phyloP scores from a whole-genome alignment of 1,284 basidiomycete species.

The Psilocybe mexicana region DNA sequence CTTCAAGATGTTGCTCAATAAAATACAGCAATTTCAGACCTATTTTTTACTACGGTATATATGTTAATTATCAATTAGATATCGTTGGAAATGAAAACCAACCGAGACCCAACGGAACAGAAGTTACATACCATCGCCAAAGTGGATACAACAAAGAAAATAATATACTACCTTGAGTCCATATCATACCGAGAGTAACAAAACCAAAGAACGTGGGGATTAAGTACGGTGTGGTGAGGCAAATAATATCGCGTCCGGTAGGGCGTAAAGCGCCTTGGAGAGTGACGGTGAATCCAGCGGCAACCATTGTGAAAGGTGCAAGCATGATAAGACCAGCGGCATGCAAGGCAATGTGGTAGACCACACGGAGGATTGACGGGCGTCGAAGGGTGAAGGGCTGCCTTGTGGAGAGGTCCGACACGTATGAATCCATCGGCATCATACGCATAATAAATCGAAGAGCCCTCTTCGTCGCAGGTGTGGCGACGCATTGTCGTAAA shows the following conservation, averaged over 20 bases:
- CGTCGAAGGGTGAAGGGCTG: background rate
- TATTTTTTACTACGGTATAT: too few relatives aligned
- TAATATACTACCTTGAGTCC: background rate
- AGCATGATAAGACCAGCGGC: background rate
- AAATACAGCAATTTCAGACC: too few relatives aligned
- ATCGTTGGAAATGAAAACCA: too few relatives aligned
- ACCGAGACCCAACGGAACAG: background rate
- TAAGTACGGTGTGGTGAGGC: background rate
- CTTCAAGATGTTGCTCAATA: too few relatives aligned
- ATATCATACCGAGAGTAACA: background rate
- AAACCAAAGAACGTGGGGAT: background rate
- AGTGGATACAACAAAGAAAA: background rate
- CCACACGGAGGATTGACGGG: background rate
- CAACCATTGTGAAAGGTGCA: background rate
- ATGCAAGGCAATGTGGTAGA: background rate
- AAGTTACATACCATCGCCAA: background rate
- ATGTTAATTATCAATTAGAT: too few relatives aligned
- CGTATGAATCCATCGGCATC: background rate
- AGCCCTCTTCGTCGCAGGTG: background rate
- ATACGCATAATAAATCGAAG: background rate
- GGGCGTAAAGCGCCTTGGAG: background rate
- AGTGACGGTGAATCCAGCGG: background rate
- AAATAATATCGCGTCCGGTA: background rate
- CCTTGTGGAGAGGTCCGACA: background rate
- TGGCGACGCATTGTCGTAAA: background rate